Base-by-base conservation (phyloP, 2,329 filamentous ascomycete genomes). In the Phialophora chinensis region DNA sequence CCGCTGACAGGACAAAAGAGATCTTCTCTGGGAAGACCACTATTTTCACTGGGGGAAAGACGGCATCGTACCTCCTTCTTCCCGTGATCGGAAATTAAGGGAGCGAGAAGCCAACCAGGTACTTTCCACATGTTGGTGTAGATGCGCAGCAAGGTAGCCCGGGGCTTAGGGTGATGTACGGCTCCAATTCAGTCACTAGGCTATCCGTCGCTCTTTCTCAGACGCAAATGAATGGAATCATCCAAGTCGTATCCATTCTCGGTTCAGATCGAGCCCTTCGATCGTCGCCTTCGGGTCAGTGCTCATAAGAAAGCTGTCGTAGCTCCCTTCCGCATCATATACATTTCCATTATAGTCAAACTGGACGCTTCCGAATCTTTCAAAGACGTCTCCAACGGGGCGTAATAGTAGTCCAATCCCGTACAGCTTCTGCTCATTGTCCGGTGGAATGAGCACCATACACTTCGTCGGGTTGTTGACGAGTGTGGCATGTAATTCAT, bases 31-130 rank as follows among this genome's bases (percentile, higher is more conserved):
- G 64, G 10, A 20, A 31, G 31, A 58, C 53, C 14, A 63, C 60
- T 6, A 62, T 66, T 20, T 55, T 29, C 25, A 47, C 57, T 3
- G 63, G 63, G 1, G 56, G 29, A 33, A 25, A 54, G 7, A 44
- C 44, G n/a, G 33, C 44, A 8, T 65, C 63, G 20, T 61, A 60
- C 47, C 49, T 65, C 7, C 25, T 65, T 49, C 57, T 65, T 10
- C 63, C 63, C 25, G 23, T 65, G 29, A 54, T 49, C 20, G 17
- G 33, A 35, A 33, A 12, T 11, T 35, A 35, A 35, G 10, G 31
- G 31, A 33, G 8, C 31, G 10, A 33, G 8, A 33, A 11, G 31
- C 3, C 17, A 44, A n/a, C 17, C 17, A n/a, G 17, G 14, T n/a
- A 44, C 33, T 35, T 8, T 35, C 10, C 33, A 12, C 10, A 1